phyloP scores from a whole-genome alignment of 768 basidiomycete species.

The Lactarius psammicola region DNA sequence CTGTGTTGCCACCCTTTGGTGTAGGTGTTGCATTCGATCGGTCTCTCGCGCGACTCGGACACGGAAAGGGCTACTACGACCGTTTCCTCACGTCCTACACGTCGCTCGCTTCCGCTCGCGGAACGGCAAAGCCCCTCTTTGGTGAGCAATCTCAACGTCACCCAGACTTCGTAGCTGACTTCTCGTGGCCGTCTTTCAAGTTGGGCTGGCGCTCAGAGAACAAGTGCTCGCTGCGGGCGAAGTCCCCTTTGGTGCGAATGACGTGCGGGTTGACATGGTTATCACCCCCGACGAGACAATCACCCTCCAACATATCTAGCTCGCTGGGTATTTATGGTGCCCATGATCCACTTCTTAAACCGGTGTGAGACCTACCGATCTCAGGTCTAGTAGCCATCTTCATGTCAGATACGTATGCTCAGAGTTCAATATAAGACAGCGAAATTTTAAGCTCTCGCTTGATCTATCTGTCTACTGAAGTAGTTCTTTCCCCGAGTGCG shows the following conservation, averaged over 20 bases:
- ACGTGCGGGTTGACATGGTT: slow-evolving; percentile 65
- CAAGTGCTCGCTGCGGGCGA: slow-evolving; percentile 53
- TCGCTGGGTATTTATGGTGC: neutral
- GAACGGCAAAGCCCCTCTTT: slow-evolving; percentile 51
- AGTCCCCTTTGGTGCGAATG: slow-evolving; percentile 55
- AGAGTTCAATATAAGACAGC: neutral
- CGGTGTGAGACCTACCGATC: neutral
- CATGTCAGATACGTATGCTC: neutral
- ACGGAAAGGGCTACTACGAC: slow-evolving; percentile 85
- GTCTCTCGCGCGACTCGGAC: slow-evolving; percentile 66
- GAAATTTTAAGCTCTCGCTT: neutral
- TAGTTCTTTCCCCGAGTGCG: neutral
- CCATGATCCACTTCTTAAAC: neutral
- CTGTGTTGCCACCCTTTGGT: neutral
- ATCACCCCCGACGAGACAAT: slow-evolving; percentile 48
- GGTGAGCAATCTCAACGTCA: slow-evolving; percentile 42
- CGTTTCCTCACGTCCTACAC: slow-evolving; percentile 61
- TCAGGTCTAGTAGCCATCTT: neutral
- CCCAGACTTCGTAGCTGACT: slow-evolving; percentile 17
- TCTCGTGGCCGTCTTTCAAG: slow-evolving; percentile 37
- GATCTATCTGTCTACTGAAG: neutral
- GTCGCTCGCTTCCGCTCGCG: slow-evolving; percentile 32
- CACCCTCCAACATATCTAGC: neutral
- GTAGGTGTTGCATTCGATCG: slow-evolving; percentile 75
- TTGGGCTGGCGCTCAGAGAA: slow-evolving; percentile 63